phyloP scores from a whole-genome alignment of 495 filamentous ascomycete genomes.

The Penicillium cinerascens region DNA sequence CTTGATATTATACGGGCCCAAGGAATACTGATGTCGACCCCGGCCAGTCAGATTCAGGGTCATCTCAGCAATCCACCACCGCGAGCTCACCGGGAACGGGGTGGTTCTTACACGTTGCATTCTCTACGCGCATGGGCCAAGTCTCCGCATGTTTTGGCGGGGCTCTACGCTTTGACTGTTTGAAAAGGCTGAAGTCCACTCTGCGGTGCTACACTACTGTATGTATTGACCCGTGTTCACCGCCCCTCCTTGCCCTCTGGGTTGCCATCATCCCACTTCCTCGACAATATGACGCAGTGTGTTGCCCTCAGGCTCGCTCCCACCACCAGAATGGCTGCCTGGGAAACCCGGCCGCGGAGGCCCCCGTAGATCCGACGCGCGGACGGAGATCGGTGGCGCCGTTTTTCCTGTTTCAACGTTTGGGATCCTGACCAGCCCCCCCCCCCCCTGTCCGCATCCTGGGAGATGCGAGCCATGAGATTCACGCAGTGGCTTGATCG shows the following conservation, averaged over 20 bases:
- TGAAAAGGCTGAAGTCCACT: constrained; percentile 5
- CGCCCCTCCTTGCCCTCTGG: constrained; percentile 4
- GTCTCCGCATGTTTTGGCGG: constrained; percentile 12
- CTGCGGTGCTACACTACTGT: constrained; percentile 11
- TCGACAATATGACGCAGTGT: not conserved
- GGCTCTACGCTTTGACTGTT: constrained; percentile 13
- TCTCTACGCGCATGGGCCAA: constrained; percentile 3
- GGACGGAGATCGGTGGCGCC: constrained; percentile 4
- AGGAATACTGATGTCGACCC: constrained; percentile 5
- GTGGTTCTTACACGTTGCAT: not conserved
- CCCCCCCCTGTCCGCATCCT: not conserved
- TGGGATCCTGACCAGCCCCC: constrained; percentile 3
- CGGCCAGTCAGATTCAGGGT: constrained; percentile 2
- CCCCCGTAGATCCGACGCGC: not conserved
- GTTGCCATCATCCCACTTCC: too few relatives aligned
- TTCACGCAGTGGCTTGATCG: constrained; percentile 3
- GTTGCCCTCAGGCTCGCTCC: not conserved
- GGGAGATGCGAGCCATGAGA: not conserved
- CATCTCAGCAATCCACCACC: not conserved
- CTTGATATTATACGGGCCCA: constrained; percentile 29
- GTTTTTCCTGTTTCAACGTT: constrained; percentile 3
- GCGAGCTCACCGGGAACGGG: not conserved
- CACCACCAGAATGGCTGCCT: not conserved
- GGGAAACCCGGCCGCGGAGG: not conserved
- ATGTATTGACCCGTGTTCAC: not conserved